These are phyloP conservation scores for Venturia aucupariae DNA, from an alignment of 2,329 filamentous ascomycete genomes.

Conservation along the genomic window DNA sequence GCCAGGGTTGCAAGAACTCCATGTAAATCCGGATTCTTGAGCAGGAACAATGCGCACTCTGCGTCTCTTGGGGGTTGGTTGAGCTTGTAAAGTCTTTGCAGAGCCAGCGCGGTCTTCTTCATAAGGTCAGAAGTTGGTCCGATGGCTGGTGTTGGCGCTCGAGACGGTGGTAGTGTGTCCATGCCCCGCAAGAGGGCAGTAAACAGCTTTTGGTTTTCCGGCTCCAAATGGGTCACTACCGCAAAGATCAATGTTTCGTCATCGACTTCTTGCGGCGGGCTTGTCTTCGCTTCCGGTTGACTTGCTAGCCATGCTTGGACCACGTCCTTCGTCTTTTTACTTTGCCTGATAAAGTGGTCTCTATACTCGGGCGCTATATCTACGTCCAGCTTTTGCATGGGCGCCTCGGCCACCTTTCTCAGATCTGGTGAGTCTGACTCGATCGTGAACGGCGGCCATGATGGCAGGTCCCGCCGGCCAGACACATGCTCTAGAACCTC, in stretches of 20 bases:
- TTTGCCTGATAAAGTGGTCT: conserved; percentile 85
- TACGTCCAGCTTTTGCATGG: conserved; percentile 75
- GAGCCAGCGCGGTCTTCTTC: conserved; percentile 62
- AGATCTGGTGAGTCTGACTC: conserved; percentile 47
- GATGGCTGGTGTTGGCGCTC: conserved; percentile 56
- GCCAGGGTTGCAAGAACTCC: conserved; percentile 79
- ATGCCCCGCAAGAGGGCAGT: conserved; percentile 64
- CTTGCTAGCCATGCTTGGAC: conserved; percentile 85
- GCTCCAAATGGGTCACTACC: conserved; percentile 76
- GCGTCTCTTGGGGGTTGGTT: conserved; percentile 67
- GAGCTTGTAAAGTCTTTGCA: conserved; percentile 79
- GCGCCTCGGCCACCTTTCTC: conserved; percentile 41
- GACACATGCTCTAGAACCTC: conserved; percentile 91
- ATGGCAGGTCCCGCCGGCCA: conserved; percentile 73
- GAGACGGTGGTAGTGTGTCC: conserved; percentile 41
- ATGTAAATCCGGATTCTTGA: conserved; percentile 74
- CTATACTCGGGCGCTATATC: conserved; percentile 91
- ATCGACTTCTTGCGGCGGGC: conserved; percentile 79
- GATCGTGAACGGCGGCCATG: conserved; percentile 79
- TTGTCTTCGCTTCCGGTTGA: conserved; percentile 63
- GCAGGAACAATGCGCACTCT: conserved; percentile 74
- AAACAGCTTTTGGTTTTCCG: conserved; percentile 69
- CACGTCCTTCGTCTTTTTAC: conserved; percentile 81
- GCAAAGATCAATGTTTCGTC: conserved; percentile 91
- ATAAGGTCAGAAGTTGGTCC: conserved; percentile 59